Evolutionary conservation across 345 rosid genomes (phyloP).

Genomic region (Odontarrhena argentea): DNA sequence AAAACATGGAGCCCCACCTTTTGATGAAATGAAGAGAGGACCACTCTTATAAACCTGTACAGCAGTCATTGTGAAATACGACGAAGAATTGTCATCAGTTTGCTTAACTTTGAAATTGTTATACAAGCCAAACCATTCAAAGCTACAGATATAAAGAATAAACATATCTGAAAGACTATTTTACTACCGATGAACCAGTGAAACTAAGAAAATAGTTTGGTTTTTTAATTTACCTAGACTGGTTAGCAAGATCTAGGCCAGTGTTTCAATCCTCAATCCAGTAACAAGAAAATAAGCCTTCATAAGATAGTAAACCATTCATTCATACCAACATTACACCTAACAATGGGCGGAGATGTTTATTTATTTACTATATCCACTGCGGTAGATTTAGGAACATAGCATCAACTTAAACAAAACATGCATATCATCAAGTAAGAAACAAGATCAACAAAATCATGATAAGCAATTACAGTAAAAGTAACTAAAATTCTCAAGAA

Average conservation of each 20-base stretch:
- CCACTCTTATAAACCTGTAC: constrained; percentile 95
- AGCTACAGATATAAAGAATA: constrained; percentile 4
- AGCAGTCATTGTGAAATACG: constrained; percentile 19
- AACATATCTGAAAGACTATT: constrained; percentile 13
- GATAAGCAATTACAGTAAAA: neutral
- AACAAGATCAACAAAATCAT: neutral
- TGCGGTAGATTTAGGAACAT: neutral
- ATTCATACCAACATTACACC: neutral
- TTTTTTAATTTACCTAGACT: constrained; percentile 4
- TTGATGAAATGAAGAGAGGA: constrained; percentile 92
- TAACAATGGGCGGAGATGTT: neutral
- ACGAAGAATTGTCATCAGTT: neutral
- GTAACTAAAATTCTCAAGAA: neutral
- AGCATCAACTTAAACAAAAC: neutral
- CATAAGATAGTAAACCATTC: neutral
- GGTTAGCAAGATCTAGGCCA: neutral
- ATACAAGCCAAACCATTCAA: constrained; percentile 6
- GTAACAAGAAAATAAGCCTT: neutral
- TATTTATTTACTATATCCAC: neutral
- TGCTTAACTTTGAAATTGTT: neutral
- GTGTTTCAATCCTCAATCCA: constrained; percentile 7
- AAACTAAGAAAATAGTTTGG: neutral
- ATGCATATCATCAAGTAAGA: neutral
- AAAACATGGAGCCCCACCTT: constrained; percentile 54
- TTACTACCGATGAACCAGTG: neutral